Conservation (phyloP, 2,329 filamentous ascomycete genomes). For the Claviceps fusiformis region DNA sequence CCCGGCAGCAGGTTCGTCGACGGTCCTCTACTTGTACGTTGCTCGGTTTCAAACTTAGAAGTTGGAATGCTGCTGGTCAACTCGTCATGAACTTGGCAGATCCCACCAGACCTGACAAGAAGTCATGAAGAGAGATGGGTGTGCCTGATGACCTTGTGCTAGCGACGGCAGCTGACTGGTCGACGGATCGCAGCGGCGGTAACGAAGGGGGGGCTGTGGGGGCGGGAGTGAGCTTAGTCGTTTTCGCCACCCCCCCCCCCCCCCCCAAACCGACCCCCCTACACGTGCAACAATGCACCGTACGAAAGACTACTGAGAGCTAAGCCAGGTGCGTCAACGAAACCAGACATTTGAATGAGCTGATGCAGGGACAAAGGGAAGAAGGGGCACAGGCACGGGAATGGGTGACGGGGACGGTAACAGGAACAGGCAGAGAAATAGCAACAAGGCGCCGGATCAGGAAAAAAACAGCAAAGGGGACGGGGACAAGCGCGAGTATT, state of each 20-base stretch:
- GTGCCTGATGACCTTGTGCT: slow-evolving; percentile 12
- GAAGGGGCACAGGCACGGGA: not conserved
- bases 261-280: not conserved
- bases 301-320: not conserved
- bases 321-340: not conserved
- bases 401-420: not conserved
- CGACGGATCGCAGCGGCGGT: slow-evolving; percentile 4
- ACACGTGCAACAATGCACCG: not conserved
- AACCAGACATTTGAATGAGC: not conserved
- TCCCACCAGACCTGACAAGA: slow-evolving; percentile 2
- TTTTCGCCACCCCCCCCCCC: not conserved
- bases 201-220: not conserved
- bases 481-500: not conserved
- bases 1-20: not conserved
- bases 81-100: slow-evolving; percentile 2
- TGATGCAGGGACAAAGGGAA: not conserved
- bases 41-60: not conserved
- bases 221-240: not conserved
- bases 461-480: not conserved
- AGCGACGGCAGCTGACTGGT: slow-evolving; percentile 13
- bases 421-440: not conserved
- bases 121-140: slow-evolving; percentile 3
- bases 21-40: too few species aligned
- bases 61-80: slow-evolving; percentile 1
- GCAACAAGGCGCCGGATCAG: too few species aligned